phyloP scores from a whole-genome alignment of 306 rosid species.

The Urtica urens region DNA sequence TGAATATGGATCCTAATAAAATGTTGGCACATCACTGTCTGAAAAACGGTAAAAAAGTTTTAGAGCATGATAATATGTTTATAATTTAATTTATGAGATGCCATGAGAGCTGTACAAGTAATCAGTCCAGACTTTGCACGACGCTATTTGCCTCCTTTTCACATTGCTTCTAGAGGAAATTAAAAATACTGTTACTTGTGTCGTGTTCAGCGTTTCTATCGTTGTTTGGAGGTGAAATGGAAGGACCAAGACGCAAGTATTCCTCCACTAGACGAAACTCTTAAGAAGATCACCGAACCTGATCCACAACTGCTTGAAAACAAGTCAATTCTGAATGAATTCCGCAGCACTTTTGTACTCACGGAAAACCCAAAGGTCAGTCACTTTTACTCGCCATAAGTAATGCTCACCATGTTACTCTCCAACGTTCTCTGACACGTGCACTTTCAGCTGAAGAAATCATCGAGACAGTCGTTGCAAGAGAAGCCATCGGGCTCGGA shows the following conservation, averaged over 20 bases:
- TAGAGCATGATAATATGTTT: no score
- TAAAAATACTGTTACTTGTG: constrained; percentile 9
- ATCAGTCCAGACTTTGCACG: no score
- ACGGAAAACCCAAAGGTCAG: constrained; percentile 52
- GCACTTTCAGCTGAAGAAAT: constrained; percentile 49
- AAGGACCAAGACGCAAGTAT: constrained; percentile 60
- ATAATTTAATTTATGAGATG: no score
- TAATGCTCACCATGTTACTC: no score
- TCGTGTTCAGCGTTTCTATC: constrained; percentile 74
- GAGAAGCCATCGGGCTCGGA: constrained; percentile 25
- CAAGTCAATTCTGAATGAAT: constrained; percentile 34
- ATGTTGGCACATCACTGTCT: no score
- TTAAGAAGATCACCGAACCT: constrained; percentile 63
- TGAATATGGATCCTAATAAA: no score
- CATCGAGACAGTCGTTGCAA: constrained; percentile 28
- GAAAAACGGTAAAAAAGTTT: no score
- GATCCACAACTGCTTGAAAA: constrained; percentile 43
- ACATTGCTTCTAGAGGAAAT: constrained; percentile 7
- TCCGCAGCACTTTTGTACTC: constrained; percentile 34
- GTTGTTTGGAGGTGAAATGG: constrained; percentile 58
- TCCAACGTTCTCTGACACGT: constrained; percentile 12
- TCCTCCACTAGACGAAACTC: constrained; percentile 69
- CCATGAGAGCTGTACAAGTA: no score
- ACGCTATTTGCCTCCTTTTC: neutral
- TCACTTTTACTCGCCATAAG: neutral